Evolutionary conservation across 371 early-diverging fungal genomes (phyloP), one percentile per base, ranked within the genome.

Genomic region (Nematocida ausubeli): DNA sequence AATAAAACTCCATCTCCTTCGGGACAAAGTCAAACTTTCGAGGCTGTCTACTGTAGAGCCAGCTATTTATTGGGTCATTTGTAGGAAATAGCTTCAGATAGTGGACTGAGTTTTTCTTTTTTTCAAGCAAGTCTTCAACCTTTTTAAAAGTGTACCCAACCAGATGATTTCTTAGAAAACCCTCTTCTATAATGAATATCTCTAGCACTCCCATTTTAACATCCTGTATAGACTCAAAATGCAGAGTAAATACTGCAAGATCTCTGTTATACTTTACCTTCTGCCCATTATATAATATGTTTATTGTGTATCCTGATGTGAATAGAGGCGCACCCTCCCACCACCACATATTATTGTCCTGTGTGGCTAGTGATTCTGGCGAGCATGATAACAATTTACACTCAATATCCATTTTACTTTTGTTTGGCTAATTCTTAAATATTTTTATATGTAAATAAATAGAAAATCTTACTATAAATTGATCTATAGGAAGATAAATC

Each of bases 271-370:
- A 75, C 16, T 54, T 14, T 22, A 75, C 35, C 26, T 30, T 65
- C 44, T 56, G n/a, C 39, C 78, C 78, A 51, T 75, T 75, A 39
- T 26, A 42, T 34, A 16, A 51, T 34, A 64, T 44, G 30, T 55
- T 65, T 5, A 75, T 55, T 3, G 14, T 22, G 34, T 75, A 35
- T 7, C 65, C 78, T 5, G 12, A 30, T 1, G 56, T 66, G 37
- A 75, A 67, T 22, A 75, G 50, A 35, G 78, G 78, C 1, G 78
- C 78, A 3, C 78, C 78, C 24, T 75, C 78, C 78, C 78, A 75
- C 66, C 64, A 66, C 78, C 78, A 75, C 3, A 44, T 9, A 32
- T 3, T 19, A 54, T 44, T 35, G 7, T 60, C 37, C 35, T 14
- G 6, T 19, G 7, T 14, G 35, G 24, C 35, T 34, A 60, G 60